phyloP scores from a whole-genome alignment of 23 red algal species.

The Cyanidioschyzon merolae region DNA sequence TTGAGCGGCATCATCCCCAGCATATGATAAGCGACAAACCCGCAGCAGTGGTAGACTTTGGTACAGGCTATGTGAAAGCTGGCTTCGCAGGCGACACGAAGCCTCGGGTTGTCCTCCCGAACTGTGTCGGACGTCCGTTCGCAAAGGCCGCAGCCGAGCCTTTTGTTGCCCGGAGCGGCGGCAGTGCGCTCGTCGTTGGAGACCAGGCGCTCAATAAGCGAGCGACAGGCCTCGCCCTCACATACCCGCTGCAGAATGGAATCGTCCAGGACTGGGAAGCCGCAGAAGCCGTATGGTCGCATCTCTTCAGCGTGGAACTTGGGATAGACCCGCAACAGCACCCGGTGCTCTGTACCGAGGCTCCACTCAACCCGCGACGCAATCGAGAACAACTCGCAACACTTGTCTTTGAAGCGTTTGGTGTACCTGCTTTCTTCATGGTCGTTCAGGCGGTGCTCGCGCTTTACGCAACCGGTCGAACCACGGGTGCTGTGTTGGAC shows the following conservation, averaged over 20 bases:
- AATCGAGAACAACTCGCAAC: constrained; percentile 26
- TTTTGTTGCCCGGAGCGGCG: neutral
- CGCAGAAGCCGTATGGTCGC: constrained; percentile 18
- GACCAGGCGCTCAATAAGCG: constrained; percentile 22
- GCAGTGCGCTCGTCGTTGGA: neutral
- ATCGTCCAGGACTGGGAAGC: constrained; percentile 25
- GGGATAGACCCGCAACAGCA: constrained; percentile 17
- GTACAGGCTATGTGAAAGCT: constrained; percentile 23
- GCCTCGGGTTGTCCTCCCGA: constrained; percentile 18
- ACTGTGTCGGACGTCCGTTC: constrained; percentile 9
- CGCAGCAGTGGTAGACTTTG: constrained; percentile 21
- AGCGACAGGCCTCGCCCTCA: neutral
- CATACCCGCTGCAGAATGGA: constrained; percentile 21
- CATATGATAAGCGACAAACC: neutral
- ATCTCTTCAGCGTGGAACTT: constrained; percentile 20
- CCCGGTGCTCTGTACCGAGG: constrained; percentile 24
- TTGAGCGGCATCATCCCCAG: too few species aligned
- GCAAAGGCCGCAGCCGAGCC: neutral
- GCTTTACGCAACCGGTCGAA: constrained; percentile 23
- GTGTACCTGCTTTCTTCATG: constrained; percentile 22
- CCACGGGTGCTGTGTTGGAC: constrained; percentile 26
- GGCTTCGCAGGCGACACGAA: constrained; percentile 23
- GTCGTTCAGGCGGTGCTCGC: constrained; percentile 25
- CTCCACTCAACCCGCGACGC: constrained; percentile 23
- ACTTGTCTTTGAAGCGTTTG: constrained; percentile 26